phyloP scores from a whole-genome alignment of 139 green algal genomes.

The Chlorella sp. region DNA sequence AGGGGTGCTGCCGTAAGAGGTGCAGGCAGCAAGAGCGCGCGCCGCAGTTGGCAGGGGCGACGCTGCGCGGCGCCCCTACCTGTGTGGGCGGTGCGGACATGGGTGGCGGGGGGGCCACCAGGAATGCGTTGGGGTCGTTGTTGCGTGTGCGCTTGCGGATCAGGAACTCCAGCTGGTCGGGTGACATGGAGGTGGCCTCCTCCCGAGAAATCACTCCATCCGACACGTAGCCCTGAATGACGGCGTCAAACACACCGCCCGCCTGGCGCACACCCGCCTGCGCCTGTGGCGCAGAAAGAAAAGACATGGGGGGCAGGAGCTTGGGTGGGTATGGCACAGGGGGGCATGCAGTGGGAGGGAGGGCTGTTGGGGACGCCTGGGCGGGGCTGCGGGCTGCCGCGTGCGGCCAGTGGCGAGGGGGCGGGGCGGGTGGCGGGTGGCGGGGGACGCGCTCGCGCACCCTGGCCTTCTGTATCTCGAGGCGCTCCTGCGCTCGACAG shows the following conservation, averaged over 20 bases:
- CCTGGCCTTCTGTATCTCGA: neutral
- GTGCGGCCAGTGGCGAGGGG: neutral
- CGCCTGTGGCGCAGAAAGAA: neutral
- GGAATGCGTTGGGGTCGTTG: neutral
- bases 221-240: slow-evolving; percentile 1
- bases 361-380: neutral
- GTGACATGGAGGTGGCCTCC: neutral
- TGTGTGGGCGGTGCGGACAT: neutral
- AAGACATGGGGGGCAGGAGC: neutral
- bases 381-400: neutral
- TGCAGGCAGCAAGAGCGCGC: no score
- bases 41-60: neutral
- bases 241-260: neutral
- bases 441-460: neutral
- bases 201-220: neutral
- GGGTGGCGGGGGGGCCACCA: neutral
- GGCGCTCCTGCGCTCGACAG: neutral
- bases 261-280: neutral
- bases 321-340: neutral
- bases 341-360: neutral
- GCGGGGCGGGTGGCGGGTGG: neutral
- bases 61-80: neutral
- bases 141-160: slow-evolving; percentile 14
- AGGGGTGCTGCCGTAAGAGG: neutral
- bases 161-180: slow-evolving; percentile 13